Evolutionary conservation across 768 basidiomycete species (phyloP), one percentile per base, ranked within the genome.

Genomic region (Mycena floridula): DNA sequence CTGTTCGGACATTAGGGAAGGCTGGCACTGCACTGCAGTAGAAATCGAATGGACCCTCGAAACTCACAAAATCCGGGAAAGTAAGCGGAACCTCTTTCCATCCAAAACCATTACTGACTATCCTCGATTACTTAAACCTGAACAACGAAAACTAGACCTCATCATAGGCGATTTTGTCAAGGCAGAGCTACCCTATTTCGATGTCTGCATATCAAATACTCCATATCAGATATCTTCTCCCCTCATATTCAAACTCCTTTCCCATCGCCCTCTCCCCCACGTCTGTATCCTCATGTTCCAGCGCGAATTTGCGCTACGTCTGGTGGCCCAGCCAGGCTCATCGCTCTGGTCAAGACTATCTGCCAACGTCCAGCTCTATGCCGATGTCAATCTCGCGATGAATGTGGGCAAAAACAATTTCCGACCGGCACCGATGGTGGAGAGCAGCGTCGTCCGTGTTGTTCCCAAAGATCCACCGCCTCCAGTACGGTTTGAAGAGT

Each of bases 1-100:
- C 96, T 0, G 85, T 96, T 16, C 76, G 87, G 56, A 99, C 98
- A 46, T 68, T 99, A 21, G 90, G 95, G 57, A 86, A 92, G 62
- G 88, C 89, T 44, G 93, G 61, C 85, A 87, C 67, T 86, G 90
- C 22, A 90, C 89, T 0, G 95, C 94, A 1, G 82, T 98, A 20
- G 96, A 99, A 67, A 90, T n/a, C n/a, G n/a, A n/a, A n/a, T 92
- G 86, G 96, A 98, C 60, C 96, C 96, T 52, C 82, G 96, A 96
- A 98, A 63, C 77, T 98, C 41, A 86, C 89, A 35, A 99, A 99
- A 63, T 82, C 96, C 40, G 93, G 98, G 7, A 87, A 97, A 75
- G 96, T 95, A 70, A 96, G 40, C 9, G 20, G 22, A 9, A 37
- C 44, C 22, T 40, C 11, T 40, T 30, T 12, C 25, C 27, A 25